Evolutionary conservation across 2,329 filamentous ascomycete species (phyloP).

Genomic region (Balansia obtecta): DNA sequence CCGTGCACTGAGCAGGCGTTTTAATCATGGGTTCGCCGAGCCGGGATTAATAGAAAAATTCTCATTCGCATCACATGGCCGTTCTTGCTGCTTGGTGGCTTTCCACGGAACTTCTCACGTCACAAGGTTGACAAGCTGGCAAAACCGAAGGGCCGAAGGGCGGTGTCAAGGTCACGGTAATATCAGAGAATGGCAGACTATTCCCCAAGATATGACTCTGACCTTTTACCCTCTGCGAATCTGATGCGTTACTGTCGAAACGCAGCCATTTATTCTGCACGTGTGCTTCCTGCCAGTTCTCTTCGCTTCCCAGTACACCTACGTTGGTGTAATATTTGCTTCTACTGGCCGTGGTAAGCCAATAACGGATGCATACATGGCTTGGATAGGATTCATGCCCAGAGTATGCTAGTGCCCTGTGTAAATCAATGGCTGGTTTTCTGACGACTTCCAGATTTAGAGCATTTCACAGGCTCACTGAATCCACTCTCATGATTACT

Average conservation of each 20-base stretch:
- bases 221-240: slow-evolving; percentile 21
- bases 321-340: slow-evolving; percentile 45
- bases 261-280: slow-evolving; percentile 11
- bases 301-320: slow-evolving; percentile 39
- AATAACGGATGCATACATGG: slow-evolving; percentile 30
- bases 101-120: not conserved
- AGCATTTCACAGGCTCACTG: too few relatives aligned
- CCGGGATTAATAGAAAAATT: too few relatives aligned
- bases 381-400: slow-evolving; percentile 33
- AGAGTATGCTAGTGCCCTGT: too few relatives aligned
- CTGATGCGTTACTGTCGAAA: slow-evolving; percentile 20
- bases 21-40: not conserved
- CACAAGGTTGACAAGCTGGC: not conserved
- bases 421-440: too few relatives aligned
- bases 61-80: not conserved
- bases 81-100: not conserved
- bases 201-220: slow-evolving; percentile 15
- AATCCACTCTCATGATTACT: too few relatives aligned
- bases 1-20: not conserved
- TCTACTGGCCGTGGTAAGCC: slow-evolving; percentile 35
- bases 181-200: not conserved
- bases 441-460: too few relatives aligned
- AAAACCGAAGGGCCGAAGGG: not conserved
- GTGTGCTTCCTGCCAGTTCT: slow-evolving; percentile 34
- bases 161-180: too few relatives aligned